Percentiles rank a stretch among this genome's conserved stretches.
Evolutionary conservation across 306 rosid species (phyloP).

Genomic region (Quillaja saponaria): DNA sequence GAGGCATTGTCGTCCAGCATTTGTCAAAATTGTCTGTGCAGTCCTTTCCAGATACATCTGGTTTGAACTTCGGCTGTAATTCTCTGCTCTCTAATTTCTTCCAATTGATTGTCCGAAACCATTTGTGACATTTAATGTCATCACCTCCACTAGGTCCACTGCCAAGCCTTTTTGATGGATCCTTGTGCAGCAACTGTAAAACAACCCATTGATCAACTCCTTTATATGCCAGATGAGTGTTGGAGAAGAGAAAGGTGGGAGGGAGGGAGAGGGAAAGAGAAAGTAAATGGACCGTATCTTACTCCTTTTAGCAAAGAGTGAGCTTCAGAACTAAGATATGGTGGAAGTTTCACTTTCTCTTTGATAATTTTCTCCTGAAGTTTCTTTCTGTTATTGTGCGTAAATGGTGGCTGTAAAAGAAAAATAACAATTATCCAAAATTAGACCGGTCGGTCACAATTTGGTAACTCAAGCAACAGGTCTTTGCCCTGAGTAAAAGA

Average conservation of each 20-base stretch:
- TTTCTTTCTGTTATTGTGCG: constrained; percentile 79
- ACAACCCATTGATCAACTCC: too few relatives aligned
- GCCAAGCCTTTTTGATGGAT: constrained; percentile 75
- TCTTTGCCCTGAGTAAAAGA: constrained; percentile 9
- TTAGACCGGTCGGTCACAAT: not conserved
- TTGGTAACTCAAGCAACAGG: constrained; percentile 20
- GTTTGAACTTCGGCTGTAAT: constrained; percentile 75
- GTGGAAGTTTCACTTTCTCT: constrained; percentile 88
- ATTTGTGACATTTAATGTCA: constrained; percentile 71
- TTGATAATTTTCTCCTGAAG: constrained; percentile 89
- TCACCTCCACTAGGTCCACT: constrained; percentile 80
- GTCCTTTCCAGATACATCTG: constrained; percentile 78
- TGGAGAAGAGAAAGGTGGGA: too few relatives aligned
- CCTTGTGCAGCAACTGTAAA: constrained; percentile 82
- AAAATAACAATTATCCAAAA: constrained; percentile 13
- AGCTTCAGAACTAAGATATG: constrained; percentile 69
- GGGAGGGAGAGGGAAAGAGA: constrained; percentile 6
- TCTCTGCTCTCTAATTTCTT: constrained; percentile 87
- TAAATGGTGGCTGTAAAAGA: constrained; percentile 80
- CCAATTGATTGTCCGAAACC: constrained; percentile 88
- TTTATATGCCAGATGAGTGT: too few relatives aligned
- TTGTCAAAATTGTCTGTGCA: constrained; percentile 85
- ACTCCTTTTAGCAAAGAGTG: constrained; percentile 97
- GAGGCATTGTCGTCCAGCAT: constrained; percentile 93
- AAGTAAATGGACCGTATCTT: constrained; percentile 34